phyloP scores from a whole-genome alignment of 1,284 basidiomycete genomes.

The Rhodotorula sp. region DNA sequence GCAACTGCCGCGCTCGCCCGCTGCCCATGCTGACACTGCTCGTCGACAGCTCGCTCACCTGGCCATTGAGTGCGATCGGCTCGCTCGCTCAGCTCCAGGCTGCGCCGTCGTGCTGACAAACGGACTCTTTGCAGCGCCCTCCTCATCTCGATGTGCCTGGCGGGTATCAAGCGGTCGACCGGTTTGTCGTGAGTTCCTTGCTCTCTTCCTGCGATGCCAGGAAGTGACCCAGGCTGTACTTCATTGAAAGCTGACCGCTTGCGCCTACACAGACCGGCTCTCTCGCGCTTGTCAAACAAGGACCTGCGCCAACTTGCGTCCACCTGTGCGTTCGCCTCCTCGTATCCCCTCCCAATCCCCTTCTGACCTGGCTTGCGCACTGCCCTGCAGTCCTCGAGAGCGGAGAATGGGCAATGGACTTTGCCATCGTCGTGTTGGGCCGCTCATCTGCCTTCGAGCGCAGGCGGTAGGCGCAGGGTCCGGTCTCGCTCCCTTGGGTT shows the following conservation, averaged over 20 bases:
- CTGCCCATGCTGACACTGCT: neutral
- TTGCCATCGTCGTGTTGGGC: conserved; percentile 28
- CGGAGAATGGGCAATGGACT: conserved; percentile 36
- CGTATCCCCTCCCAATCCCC: no score
- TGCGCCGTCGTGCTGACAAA: no score
- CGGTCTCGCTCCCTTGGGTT: neutral
- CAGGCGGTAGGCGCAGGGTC: conserved; percentile 5
- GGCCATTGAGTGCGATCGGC: conserved; percentile 58
- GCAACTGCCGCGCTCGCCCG: neutral
- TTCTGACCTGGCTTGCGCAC: neutral
- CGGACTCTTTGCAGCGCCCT: conserved; percentile 52
- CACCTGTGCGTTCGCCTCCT: neutral
- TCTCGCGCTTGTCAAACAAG: conserved; percentile 22
- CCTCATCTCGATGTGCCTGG: conserved; percentile 71
- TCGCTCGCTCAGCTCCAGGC: neutral
- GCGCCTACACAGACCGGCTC: conserved; percentile 13
- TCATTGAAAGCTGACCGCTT: neutral
- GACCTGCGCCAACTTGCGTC: conserved; percentile 28
- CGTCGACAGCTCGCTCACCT: conserved; percentile 59
- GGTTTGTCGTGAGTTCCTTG: conserved; percentile 67
- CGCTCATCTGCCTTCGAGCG: conserved; percentile 28
- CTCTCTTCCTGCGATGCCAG: neutral
- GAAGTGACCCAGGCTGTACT: neutral
- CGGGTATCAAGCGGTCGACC: conserved; percentile 72
- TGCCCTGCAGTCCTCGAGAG: conserved; percentile 19